Conservation (phyloP, 495 filamentous ascomycete genomes). For the Pseudoneurospora amorphoporcata region DNA sequence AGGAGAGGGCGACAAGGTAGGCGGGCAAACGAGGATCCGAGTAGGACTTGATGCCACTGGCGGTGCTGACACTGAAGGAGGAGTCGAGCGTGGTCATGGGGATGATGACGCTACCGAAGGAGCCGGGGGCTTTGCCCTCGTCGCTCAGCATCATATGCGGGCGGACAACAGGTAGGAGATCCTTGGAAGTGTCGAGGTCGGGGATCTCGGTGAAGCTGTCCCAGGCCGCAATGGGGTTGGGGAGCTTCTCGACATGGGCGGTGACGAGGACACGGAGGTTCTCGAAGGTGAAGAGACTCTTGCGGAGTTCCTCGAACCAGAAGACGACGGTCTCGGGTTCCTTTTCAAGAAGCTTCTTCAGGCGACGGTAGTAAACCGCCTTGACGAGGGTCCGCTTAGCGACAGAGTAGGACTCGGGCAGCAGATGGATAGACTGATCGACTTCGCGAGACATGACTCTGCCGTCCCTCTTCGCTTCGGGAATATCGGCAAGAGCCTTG, state of each 20-base stretch:
- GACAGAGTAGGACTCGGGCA: slow-evolving; percentile 58
- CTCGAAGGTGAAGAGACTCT: slow-evolving; percentile 61
- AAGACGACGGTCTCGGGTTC: slow-evolving; percentile 60
- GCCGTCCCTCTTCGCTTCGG: slow-evolving; percentile 83
- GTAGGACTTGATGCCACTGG: slow-evolving; percentile 62
- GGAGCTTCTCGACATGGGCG: slow-evolving; percentile 67
- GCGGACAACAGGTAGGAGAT: slow-evolving; percentile 35
- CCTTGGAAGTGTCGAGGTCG: slow-evolving; percentile 33
- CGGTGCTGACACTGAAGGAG: slow-evolving; percentile 72
- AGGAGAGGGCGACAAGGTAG: slow-evolving; percentile 74
- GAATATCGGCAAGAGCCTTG: slow-evolving; percentile 84
- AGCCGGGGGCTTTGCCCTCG: slow-evolving; percentile 61
- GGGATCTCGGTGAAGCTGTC: slow-evolving; percentile 41
- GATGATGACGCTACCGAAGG: slow-evolving; percentile 62
- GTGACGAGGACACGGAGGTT: slow-evolving; percentile 81
- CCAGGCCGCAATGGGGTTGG: slow-evolving; percentile 77
- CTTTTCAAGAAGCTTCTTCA: slow-evolving; percentile 63
- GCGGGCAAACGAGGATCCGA: slow-evolving; percentile 71
- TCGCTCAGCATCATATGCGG: slow-evolving; percentile 52
- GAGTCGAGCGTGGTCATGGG: slow-evolving; percentile 90
- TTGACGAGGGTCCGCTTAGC: slow-evolving; percentile 79
- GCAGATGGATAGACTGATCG: slow-evolving; percentile 68
- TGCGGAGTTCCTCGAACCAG: slow-evolving; percentile 66
- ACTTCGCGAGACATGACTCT: slow-evolving; percentile 67
- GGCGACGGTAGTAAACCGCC: slow-evolving; percentile 74